Evolutionary conservation across 2,329 filamentous ascomycete species (phyloP).

Genomic region (Trematosphaeria pertusa): DNA sequence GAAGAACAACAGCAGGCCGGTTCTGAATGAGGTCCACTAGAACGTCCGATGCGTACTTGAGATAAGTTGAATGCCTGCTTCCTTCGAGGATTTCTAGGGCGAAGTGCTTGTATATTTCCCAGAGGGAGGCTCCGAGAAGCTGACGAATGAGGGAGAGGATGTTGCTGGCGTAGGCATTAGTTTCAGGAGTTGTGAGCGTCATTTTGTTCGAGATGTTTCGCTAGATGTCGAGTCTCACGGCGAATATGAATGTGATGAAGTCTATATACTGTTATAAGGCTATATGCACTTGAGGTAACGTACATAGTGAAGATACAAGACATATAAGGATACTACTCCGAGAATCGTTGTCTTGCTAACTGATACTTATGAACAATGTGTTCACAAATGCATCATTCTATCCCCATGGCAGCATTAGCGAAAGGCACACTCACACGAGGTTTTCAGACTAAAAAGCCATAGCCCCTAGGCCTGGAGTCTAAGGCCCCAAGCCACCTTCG

Average conservation of each 20-base stretch:
- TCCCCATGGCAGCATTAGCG: too few relatives aligned
- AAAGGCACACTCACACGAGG: too few relatives aligned
- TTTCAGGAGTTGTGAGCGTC: neutral
- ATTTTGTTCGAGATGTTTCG: neutral
- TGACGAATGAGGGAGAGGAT: neutral
- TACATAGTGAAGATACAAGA: neutral
- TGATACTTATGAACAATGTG: too few relatives aligned
- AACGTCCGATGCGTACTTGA: neutral
- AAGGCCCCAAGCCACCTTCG: too few relatives aligned
- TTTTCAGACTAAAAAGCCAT: too few relatives aligned
- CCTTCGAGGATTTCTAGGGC: neutral
- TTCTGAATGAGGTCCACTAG: neutral
- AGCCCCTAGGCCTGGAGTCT: too few relatives aligned
- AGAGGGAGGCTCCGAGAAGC: neutral
- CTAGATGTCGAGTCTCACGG: neutral
- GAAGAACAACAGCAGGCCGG: neutral
- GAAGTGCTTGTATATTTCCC: neutral
- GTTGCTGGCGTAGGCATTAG: neutral
- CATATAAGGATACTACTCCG: neutral
- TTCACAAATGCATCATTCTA: too few relatives aligned
- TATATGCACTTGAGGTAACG: too few relatives aligned
- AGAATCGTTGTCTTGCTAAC: too few relatives aligned
- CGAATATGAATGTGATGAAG: too few relatives aligned
- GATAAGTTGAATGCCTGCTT: too few relatives aligned
- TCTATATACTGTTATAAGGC: too few relatives aligned